A percentile compares a stretch with the other conserved stretches of the same genome.
phyloP scores from a whole-genome alignment of 2,329 filamentous ascomycete genomes.

The Penicillium sp. region DNA sequence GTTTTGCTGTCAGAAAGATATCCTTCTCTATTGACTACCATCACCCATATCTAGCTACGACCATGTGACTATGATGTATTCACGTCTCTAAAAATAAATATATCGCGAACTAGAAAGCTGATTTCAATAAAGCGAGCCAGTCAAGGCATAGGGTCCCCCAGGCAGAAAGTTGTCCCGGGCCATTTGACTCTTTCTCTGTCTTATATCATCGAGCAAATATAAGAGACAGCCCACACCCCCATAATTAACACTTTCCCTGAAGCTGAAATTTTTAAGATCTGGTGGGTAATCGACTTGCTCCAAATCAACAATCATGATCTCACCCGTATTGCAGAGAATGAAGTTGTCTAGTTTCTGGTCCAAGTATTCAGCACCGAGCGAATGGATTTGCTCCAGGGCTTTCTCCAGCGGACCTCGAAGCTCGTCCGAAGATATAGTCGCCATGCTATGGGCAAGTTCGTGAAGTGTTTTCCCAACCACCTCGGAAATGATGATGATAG shows the following conservation, averaged over 20 bases:
- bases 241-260: conserved; percentile 9
- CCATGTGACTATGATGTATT: too few relatives aligned
- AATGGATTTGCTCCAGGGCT: neutral
- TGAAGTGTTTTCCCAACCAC: conserved; percentile 2
- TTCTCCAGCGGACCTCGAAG: neutral
- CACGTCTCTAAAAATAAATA: too few relatives aligned
- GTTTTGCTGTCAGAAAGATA: too few relatives aligned
- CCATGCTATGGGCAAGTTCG: neutral
- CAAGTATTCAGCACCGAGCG: neutral
- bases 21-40: too few relatives aligned
- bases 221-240: conserved; percentile 9
- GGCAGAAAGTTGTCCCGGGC: too few relatives aligned
- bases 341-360: conserved; percentile 10
- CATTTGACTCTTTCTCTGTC: neutral
- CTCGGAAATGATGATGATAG: conserved; percentile 4
- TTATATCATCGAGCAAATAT: conserved; percentile 10
- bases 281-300: conserved; percentile 11
- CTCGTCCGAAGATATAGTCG: neutral
- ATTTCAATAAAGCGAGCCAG: too few relatives aligned
- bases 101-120: too few relatives aligned
- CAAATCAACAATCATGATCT: conserved; percentile 11
- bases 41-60: too few relatives aligned
- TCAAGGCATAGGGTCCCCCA: too few relatives aligned
- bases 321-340: conserved; percentile 8
- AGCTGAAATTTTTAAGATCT: conserved; percentile 5